phyloP scores from a whole-genome alignment of 345 rosid species.

The Eucalyptus pumila region DNA sequence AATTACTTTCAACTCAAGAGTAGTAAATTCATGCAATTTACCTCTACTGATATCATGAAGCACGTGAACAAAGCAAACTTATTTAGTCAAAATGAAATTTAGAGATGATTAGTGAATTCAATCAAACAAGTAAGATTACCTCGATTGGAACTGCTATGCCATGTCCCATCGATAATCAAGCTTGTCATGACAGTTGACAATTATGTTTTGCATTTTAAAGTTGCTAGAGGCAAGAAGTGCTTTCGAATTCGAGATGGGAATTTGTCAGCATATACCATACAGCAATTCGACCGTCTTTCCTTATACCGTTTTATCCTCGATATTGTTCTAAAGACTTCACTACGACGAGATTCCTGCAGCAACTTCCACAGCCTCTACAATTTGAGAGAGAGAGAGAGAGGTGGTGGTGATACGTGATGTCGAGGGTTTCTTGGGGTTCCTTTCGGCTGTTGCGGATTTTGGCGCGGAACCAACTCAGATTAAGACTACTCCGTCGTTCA shows the following conservation, averaged over 20 bases:
- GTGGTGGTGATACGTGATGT: constrained; percentile 29
- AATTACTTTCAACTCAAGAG: neutral
- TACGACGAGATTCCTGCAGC: neutral
- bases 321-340: neutral
- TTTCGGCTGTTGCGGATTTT: constrained; percentile 77
- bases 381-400: neutral
- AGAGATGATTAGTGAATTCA: neutral
- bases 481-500: constrained; percentile 7
- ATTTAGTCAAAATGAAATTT: neutral
- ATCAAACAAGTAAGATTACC: neutral
- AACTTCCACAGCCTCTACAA: neutral
- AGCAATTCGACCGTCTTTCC: no score
- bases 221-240: neutral
- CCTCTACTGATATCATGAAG: neutral
- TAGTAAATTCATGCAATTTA: neutral
- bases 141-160: neutral
- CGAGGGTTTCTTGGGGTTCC: constrained; percentile 49
- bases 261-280: neutral
- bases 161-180: neutral
- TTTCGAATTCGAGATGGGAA: neutral
- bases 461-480: constrained; percentile 82
- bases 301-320: no score
- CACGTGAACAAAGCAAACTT: neutral
- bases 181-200: neutral
- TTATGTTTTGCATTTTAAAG: neutral